Base-by-base conservation (phyloP, 306 rosid species). In the Sindora glabra region DNA sequence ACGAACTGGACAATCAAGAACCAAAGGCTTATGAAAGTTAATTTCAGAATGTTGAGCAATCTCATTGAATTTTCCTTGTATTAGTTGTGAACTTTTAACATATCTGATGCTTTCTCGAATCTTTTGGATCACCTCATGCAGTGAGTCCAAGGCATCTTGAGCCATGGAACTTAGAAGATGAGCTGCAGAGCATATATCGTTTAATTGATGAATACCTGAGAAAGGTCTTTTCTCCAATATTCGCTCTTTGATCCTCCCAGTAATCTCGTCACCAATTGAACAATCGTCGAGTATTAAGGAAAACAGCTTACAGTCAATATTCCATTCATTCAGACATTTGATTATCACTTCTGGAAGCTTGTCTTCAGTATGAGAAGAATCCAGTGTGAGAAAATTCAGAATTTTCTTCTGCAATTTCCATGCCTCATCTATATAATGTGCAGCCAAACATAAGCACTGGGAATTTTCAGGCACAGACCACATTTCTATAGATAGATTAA, bases 271-370 rank as follows among this genome's bases (percentile, higher is more conserved):
- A 68, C 84, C 80, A 11, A 72, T 67, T 33, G 86, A 86, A 69
- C 86, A 92, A 62, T 86, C 84, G 77, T 92, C 99, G 55, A 88
- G 85, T 51, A 94, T 92, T 74, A 92, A 71, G 18, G 99, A 83
- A 81, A 89, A 92, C 59, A 92, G 76, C 78, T 92, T 88, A 62
- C 85, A 52, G 64, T 89, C 94, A 67, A 92, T 75, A 68, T 78
- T 86, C 95, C 99, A 92, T 40, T 88, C 94, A 63, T 59, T 74
- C 41, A 89, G 77, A 70, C 94, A 83, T 74, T 81, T 86, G 38
- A 86, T 73, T 29, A 92, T 84, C 62, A 89, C 96, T 66, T 83
- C 94, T 8, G 96, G 84, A 81, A 92, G 94, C 68, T 82, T 54
- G 74, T 87, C 98, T 49, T 85, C 88, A 5, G 98, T 91, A 59